Percentiles rank a stretch among this genome's conserved stretches.
Conservation (phyloP, 2,329 filamentous ascomycete species). For the Magnaporthales sp. region DNA sequence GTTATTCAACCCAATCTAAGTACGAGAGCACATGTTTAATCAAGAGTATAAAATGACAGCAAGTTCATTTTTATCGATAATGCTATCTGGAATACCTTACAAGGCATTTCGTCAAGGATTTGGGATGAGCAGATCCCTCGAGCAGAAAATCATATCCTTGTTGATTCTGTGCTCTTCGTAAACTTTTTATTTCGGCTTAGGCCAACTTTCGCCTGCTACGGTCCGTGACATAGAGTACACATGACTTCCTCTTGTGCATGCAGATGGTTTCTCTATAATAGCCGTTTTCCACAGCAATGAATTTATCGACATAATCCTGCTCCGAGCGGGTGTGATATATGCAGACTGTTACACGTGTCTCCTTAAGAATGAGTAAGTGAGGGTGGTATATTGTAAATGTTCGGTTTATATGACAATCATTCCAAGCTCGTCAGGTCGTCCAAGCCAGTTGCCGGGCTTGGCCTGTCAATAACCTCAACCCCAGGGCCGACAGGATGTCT, state of each 20-base stretch:
- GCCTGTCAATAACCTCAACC: constrained; percentile 67
- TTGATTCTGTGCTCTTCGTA: not conserved
- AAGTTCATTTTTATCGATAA: no score
- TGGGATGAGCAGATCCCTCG: not conserved
- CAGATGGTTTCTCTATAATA: not conserved
- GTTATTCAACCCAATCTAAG: no score
- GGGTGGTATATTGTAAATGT: not conserved
- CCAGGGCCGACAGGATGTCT: constrained; percentile 68
- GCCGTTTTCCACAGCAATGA: not conserved
- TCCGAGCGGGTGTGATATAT: not conserved
- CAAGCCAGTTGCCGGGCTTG: constrained; percentile 46
- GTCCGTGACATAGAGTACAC: not conserved
- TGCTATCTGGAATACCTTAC: not conserved
- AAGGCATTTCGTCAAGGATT: not conserved
- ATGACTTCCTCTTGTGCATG: not conserved
- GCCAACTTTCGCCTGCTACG: not conserved
- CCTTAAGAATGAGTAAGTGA: not conserved
- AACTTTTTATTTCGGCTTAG: not conserved
- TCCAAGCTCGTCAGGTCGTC: constrained; percentile 62
- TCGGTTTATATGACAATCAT: constrained; percentile 25
- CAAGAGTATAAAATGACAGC: no score
- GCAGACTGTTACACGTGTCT: not conserved
- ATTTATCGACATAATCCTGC: not conserved
- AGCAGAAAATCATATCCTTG: not conserved
- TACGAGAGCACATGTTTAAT: no score